These are phyloP conservation scores for Mycocentrospora acerina DNA, from an alignment of 2,329 filamentous ascomycete species.

Conservation along the genomic window DNA sequence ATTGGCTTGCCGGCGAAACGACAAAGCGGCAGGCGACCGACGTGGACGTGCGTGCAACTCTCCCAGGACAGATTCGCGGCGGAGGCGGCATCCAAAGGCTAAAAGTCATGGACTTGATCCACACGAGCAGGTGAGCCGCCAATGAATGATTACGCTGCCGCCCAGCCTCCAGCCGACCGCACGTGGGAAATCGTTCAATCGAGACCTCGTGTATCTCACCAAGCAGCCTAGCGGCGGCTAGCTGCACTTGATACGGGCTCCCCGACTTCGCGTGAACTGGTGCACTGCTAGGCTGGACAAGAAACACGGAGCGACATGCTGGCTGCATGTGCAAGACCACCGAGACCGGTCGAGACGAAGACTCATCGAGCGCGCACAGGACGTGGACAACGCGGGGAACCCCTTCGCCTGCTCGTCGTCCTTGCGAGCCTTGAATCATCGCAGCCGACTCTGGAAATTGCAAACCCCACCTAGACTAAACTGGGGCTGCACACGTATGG, in stretches of 20 bases:
- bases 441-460: too few species aligned
- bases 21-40: conserved; percentile 26
- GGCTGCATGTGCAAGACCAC: conserved; percentile 1
- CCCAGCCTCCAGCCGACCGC: conserved; percentile 29
- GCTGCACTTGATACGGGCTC: conserved; percentile 35
- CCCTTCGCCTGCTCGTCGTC: too few species aligned
- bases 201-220: conserved; percentile 42
- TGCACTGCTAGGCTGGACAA: conserved; percentile 16
- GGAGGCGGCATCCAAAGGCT: conserved; percentile 44
- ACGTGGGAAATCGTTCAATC: conserved; percentile 44
- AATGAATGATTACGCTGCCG: conserved; percentile 30
- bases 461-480: too few species aligned
- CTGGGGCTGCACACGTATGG: conserved; percentile 2
- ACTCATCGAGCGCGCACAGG: too few species aligned
- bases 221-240: conserved; percentile 39
- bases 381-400: too few species aligned
- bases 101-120: conserved; percentile 6
- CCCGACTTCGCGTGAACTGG: conserved; percentile 25
- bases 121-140: conserved; percentile 27
- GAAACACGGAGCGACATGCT: conserved; percentile 5
- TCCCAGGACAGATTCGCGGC: too few species aligned
- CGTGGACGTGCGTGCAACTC: conserved; percentile 33
- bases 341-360: not conserved
- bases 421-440: too few species aligned
- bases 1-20: conserved; percentile 19